Base-by-base conservation (phyloP, 2,329 filamentous ascomycete genomes). In the Cladophialophora carrionii region DNA sequence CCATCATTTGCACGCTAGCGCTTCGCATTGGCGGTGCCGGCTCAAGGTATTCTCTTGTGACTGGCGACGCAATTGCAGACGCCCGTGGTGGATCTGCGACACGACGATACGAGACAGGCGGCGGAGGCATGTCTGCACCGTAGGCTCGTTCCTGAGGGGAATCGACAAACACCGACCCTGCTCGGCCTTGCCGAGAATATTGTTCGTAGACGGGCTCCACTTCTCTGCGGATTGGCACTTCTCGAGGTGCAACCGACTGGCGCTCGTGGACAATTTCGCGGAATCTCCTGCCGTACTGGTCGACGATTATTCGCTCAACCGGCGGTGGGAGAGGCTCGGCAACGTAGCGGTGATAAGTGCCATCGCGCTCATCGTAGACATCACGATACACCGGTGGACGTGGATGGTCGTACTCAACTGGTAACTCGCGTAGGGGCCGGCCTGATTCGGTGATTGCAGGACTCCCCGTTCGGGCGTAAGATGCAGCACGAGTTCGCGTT, bases 201-300 rank as follows among this genome's bases (percentile, higher is more conserved):
- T 69, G 68, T 17, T 69, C 69, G 53, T 72, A 71, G 26, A 53
- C 41, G 1, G 62, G 63, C n/a, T 70, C 68, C 14, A 53, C 24
- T 2, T 69, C 66, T 54, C 62, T 59, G 43, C 65, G 61, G 49
- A 68, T 66, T 34, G 71, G 61, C 75, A 67, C 63, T 60, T 68
- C 34, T 48, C 62, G 63, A 70, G 72, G 69, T 71, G 70, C n/a
- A 71, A 76, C 20, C 71, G 76, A 63, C 70, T 74, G 71, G 74
- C 69, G 70, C 17, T 78, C 75, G 43, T 80, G 75, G 5, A 84
- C 77, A 49, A 82, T 81, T 68, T 87, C 85, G 66, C 86, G 85
- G 78, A 93, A 97, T 74, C 91, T 87, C 74, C 91, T 90, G 48
- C 92, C 92, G 76, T 88, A 91, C 67, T 90, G 87, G 77, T 97